Base-by-base conservation (phyloP, 2,329 filamentous ascomycete species). In the Fusarium succisae region DNA sequence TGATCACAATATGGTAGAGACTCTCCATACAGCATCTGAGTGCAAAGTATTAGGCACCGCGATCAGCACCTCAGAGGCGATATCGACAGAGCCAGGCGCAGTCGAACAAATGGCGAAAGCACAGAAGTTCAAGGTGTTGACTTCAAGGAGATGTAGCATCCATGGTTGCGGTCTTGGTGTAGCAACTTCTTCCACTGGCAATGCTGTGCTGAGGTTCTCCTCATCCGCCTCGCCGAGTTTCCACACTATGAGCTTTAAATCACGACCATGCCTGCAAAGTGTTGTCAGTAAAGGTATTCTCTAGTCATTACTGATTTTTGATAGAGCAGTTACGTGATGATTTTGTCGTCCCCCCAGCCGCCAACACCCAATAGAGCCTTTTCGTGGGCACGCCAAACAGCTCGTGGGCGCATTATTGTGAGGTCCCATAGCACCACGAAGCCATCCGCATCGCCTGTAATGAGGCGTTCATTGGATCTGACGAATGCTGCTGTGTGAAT, bases 51-150 rank as follows among this genome's bases (percentile, higher is more conserved):
- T 94, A 2, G 96, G 95, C 3, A 96, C 93, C 1, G 94, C 95
- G 55, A 98, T 81, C 10, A 97, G 83, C 10, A 94, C 84, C 65
- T 86, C 84, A 14, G 83, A 78, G 6, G 75, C 70, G 4, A 76
- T 62, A 8, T 78, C 70, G 17, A 78, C 59, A 43, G 70, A 37
- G 26, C 70, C 72, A 12, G 81, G 76, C 13, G 69, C 68, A 48
- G 83, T 80, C 67, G 85, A 68, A 79, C 91, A 92, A 70, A 88
- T 87, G 5, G 92, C 88, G 81, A 98, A 98, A 4, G 93, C 89
- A 80, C 96, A 99, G 81, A 98, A 99, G 80, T 98, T 99, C 84
- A 98, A 89, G 3, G 96, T 94, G 79, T 98, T 98, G 48, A 98
- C 94, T 10, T 93, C 87, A 10, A 99, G 84, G 8, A 93, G 89